Conservation (phyloP, 331 rosid genomes). For the Ulmus americana region DNA sequence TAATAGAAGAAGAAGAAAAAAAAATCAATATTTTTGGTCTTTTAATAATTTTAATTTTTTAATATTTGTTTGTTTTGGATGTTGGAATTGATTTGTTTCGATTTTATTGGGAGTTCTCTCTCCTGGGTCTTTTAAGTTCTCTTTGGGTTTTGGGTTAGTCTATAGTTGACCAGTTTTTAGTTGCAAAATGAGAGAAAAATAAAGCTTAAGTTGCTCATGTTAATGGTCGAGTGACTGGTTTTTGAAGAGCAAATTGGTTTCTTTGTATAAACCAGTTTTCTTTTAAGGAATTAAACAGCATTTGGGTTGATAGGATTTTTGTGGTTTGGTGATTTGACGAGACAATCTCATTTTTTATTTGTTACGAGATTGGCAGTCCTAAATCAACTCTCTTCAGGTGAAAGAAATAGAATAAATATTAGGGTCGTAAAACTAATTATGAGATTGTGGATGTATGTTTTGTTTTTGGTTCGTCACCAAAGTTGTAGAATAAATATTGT, state of each 20-base stretch:
- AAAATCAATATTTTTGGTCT: not conserved
- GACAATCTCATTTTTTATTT: not conserved
- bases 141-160: not conserved
- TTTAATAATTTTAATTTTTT: not conserved
- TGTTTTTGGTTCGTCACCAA: no score
- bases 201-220: no score
- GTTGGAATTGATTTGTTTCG: slow-evolving; percentile 2
- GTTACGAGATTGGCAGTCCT: not conserved
- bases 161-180: not conserved
- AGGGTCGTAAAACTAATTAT: not conserved
- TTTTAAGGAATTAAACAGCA: not conserved
- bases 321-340: slow-evolving; percentile 3
- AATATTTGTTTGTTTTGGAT: not conserved
- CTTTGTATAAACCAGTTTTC: not conserved
- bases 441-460: not conserved
- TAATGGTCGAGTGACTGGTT: no score
- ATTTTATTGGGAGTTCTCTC: not conserved
- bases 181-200: no score
- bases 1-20: slow-evolving; percentile 6
- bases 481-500: no score
- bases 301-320: slow-evolving; percentile 1
- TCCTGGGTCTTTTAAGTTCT: not conserved
- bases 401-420: not conserved
- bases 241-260: not conserved
- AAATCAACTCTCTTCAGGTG: not conserved